Base-by-base conservation (phyloP, 73 alveolate species). In the Tetrahymena thermophila region DNA sequence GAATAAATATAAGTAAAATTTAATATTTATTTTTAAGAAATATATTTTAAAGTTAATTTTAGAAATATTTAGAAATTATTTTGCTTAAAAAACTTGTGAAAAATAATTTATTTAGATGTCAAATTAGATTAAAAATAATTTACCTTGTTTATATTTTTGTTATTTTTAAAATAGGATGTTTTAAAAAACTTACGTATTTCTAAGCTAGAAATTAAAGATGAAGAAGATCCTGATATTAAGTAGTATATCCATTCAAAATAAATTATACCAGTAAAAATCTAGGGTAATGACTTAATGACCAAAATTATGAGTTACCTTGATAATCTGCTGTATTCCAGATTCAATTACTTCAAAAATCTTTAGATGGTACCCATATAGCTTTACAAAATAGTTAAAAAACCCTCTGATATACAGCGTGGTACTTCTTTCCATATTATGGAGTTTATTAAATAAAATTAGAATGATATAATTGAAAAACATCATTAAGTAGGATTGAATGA, bases 211-310 rank as follows among this genome's bases (percentile, higher is more conserved):
- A 96, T 97, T 28, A 96, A 96, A 85, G 98, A 96, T 94, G 99
- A 97, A 35, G 96, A 96, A 35, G 99, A 97, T 95, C 98, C 97
- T 23, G 99, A 97, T 89, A 96, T 97, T 2, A 95, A 96, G 94
- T 58, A 96, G 94, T 97, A 96, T 95, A 84, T 97, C 34, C 97
- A 96, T 40, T 96, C 56, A 21, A 97, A 96, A 94, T 50, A 94
- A 35, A 96, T 97, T 71, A 71, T 71, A 28, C 89, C 89, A 6
- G 37, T 71, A n/a, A 71, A 71, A 34, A 71, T 71, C 11, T 71
- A 71, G 17, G 89, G 89, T 19, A 71, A 71, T 25, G 89, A 71
- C 31, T 71, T 71, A 71, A 71, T 71, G 89, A 16, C 93, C 42
- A 85, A 96, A 96, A 35, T 93, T 97, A 34, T 55, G 96, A 14